A percentile compares a stretch with the other conserved stretches of the same genome.
phyloP scores from a whole-genome alignment of 768 basidiomycete species.

The Boletus subparvulus region DNA sequence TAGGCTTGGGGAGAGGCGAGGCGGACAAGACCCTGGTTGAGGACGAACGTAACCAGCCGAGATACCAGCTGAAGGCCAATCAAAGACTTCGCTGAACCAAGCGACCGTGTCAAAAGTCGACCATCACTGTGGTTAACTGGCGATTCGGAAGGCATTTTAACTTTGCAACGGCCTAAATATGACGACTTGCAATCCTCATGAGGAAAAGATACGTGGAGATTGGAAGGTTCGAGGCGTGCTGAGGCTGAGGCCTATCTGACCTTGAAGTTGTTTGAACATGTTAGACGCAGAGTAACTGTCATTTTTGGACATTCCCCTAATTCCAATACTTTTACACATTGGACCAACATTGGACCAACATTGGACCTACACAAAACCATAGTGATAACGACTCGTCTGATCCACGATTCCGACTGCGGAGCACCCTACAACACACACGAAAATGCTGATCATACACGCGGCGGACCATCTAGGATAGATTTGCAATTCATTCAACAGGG shows the following conservation, averaged over 20 bases:
- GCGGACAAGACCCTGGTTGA: conserved; percentile 87
- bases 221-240: not conserved
- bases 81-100: conserved; percentile 58
- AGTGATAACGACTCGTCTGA: not conserved
- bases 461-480: not conserved
- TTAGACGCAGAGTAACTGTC: not conserved
- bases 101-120: conserved; percentile 27
- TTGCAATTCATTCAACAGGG: not conserved
- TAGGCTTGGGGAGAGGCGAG: conserved; percentile 82
- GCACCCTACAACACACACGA: not conserved
- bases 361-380: not conserved
- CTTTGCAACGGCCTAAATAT: conserved; percentile 1
- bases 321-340: too few species aligned
- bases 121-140: conserved; percentile 1
- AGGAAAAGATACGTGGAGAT: not conserved
- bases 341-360: too few species aligned
- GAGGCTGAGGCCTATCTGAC: too few species aligned
- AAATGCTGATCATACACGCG: not conserved
- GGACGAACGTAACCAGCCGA: conserved; percentile 77
- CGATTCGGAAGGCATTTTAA: conserved; percentile 9
- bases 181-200: conserved; percentile 5
- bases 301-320: not conserved
- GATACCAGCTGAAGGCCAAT: conserved; percentile 86
- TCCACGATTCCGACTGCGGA: not conserved
- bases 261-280: conserved; percentile 14